Base-by-base conservation (phyloP, 257 asterid genomes). In the Nicotiana tomentosiformis region DNA sequence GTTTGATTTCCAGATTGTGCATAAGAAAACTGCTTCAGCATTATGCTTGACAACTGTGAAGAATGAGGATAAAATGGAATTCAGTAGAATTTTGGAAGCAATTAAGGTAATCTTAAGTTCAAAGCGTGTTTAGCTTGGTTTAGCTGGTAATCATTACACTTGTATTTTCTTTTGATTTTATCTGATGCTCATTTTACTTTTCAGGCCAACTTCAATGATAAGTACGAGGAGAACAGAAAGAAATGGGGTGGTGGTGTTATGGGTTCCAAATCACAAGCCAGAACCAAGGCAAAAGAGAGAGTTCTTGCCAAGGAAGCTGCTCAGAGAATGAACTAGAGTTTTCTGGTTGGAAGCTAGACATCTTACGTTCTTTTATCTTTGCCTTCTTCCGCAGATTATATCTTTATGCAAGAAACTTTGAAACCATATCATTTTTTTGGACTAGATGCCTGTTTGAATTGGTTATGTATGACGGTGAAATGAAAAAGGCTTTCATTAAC, bases 201-300 rank as follows among this genome's bases (percentile, higher is more conserved):
- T 62, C 85, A 87, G 90, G 90, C 90, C 17, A 87, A 87, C 83
- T 87, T 87, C 84, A 87, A 87, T 3, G 90, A 87, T 58, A 87
- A 87, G 37, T 87, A 30, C 5, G 90, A 87, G 29, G 88, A 85
- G 72, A 46, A 86, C 78, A 60, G 87, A 55, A 87, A 77, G 77
- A 87, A 87, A 77, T 87, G 90, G 88, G 90, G 90, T 14, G 90
- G 90, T 29, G 90, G 90, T 37, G 53, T 85, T 60, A 87, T 87
- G 90, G 90, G 90, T 4, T 85, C 88, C 0, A 87, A 87, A 83
- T 87, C 90, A 20, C 90, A 85, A 70, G 90, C 90, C 2, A 87
- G 68, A 66, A 83, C 88, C 30, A 87, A 87, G 82, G 90, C 90
- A 7, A 87, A 87, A 37, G 90, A 87, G 84, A 83, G 84, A 74